Base-by-base conservation (phyloP, 192 early-diverging fungal species). In the Coemansia sp. region DNA sequence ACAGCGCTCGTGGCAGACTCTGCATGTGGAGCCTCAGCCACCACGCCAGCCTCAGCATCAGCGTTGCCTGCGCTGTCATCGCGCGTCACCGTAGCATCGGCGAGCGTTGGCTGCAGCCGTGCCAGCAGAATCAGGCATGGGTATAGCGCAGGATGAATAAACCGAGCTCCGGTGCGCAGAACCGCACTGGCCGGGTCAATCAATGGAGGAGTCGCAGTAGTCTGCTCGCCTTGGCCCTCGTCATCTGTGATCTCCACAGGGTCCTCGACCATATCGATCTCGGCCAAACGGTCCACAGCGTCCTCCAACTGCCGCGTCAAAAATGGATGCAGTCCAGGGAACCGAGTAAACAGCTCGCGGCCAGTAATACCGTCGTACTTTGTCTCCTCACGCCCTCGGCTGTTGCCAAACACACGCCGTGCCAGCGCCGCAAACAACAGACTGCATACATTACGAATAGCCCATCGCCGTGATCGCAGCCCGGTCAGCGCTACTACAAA, bases 401-500 rank as follows among this genome's bases (percentile, higher is more conserved):
- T 96, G 47, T 85, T 86, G 6, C 96, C 96, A 77, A 98, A 88
- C 6, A 88, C 87, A 54, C 93, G 86, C 21, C 88, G 89, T 11
- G 96, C 70, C 38, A 96, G 64, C 1, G 94, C 86, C 7, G 93
- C 89, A 70, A 93, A 98, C 58, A 98, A 70, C 88, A 98, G 93
- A 2, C 93, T 88, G 32, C 93, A 90, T 51, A 93, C 94, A 73
- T 98, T 98, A 43, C 96, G 86, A 39, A 98, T 89, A 10, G 96
- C 94, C 89, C 93, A 98, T 66, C 78, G 76, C 35, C 69, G 69
- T 21, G 93, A 95, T 14, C 87, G 87, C 53, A 96, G 90, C 1
- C 92, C 92, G 10, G 84, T 81, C 47, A 98, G 91, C 23, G 90
- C 84, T 55, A 95, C 71, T 22, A 85, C 85, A 56, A 93, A 90